Percentiles rank a stretch among this genome's conserved stretches.
Evolutionary conservation across 257 asterid species (phyloP).

Genomic region (Cinchona pubescens): DNA sequence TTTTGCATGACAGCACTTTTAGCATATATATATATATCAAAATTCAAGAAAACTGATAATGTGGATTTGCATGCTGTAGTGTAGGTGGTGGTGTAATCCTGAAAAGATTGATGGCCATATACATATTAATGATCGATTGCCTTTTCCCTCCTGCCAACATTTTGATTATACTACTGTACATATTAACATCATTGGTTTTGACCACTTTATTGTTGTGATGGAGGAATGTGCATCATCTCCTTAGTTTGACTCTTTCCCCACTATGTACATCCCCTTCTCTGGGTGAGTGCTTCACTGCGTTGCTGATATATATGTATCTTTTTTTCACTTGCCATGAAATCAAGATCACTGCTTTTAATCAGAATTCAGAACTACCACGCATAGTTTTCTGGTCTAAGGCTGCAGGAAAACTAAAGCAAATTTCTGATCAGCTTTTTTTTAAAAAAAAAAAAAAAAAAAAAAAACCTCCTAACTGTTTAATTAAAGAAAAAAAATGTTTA

Average conservation of each 20-base stretch:
- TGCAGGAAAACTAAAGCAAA: background rate
- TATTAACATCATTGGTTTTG: slow-evolving; percentile 17
- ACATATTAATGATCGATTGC: background rate
- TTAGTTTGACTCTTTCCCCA: background rate
- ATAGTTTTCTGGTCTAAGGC: background rate
- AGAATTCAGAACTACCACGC: background rate
- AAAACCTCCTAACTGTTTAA: too few species aligned
- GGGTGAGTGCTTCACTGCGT: background rate
- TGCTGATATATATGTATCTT: background rate
- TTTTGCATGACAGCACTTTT: slow-evolving; percentile 5
- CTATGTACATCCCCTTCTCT: too few species aligned
- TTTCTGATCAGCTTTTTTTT: background rate
- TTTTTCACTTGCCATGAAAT: slow-evolving; percentile 1
- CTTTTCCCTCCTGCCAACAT: slow-evolving; percentile 12
- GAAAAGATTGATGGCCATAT: background rate
- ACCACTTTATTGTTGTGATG: slow-evolving; percentile 7
- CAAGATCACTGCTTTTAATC: background rate
- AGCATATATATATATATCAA: background rate
- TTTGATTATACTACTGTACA: slow-evolving; percentile 6
- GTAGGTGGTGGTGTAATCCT: background rate
- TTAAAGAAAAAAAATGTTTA: too few species aligned
- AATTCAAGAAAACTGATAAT: background rate
- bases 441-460: too few species aligned
- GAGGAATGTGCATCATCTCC: background rate
- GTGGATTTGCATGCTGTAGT: background rate